Conservation (phyloP, 495 filamentous ascomycete species). For the Oidiodendron maius region DNA sequence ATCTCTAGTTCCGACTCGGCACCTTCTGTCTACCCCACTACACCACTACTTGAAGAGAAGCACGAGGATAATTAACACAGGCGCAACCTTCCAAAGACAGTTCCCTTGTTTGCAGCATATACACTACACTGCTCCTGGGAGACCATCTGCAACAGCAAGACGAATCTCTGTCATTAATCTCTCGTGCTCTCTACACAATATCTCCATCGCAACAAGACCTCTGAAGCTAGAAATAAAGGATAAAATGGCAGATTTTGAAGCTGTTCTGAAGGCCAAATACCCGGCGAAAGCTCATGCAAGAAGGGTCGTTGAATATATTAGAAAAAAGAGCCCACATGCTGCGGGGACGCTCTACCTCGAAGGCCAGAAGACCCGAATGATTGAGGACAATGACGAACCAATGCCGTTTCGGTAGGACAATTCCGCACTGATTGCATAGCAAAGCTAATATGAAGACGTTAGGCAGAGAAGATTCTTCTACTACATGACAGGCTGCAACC, state of each 20-base stretch:
- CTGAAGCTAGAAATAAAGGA: neutral
- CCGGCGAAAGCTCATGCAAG: slow-evolving; percentile 88
- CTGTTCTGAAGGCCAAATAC: slow-evolving; percentile 68
- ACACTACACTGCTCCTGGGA: too few species aligned
- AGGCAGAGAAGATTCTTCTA: slow-evolving; percentile 91
- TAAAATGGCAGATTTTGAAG: slow-evolving; percentile 25
- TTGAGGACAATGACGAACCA: slow-evolving; percentile 78
- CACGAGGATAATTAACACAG: too few species aligned
- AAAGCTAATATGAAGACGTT: slow-evolving; percentile 13
- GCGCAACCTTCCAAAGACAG: neutral
- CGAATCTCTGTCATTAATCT: neutral
- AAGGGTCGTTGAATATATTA: slow-evolving; percentile 73
- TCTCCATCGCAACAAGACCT: neutral
- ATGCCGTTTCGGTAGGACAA: slow-evolving; percentile 62
- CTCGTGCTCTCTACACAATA: neutral
- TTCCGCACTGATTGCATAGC: neutral
- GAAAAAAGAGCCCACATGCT: slow-evolving; percentile 47
- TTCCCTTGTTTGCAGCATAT: too few species aligned
- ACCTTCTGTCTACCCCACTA: neutral
- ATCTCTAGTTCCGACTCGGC: neutral
- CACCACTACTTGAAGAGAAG: neutral
- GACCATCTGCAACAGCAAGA: neutral
- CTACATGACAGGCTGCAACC: slow-evolving; percentile 84
- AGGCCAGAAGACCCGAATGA: slow-evolving; percentile 66
- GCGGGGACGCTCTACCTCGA: slow-evolving; percentile 80